phyloP scores from a whole-genome alignment of 148 eudicot species.

The Gaultheria prostrata region DNA sequence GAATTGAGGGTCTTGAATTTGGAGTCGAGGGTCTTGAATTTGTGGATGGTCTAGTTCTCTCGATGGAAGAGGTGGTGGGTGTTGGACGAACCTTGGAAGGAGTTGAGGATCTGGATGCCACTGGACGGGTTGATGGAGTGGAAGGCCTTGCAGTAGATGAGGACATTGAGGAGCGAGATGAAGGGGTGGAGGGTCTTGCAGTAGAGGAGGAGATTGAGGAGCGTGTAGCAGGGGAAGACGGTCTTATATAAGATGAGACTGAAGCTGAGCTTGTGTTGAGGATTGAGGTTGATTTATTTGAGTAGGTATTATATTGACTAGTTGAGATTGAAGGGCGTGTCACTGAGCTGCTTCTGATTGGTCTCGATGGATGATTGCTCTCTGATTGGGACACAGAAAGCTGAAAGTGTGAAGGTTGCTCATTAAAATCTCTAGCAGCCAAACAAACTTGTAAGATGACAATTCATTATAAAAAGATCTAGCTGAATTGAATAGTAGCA shows the following conservation, averaged over 20 bases:
- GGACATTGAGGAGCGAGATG: slow-evolving; percentile 22
- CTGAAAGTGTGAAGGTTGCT: slow-evolving; percentile 38
- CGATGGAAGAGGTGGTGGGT: slow-evolving; percentile 47
- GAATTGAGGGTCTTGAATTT: slow-evolving; percentile 65
- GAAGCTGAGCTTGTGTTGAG: slow-evolving; percentile 95
- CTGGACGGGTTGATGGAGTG: slow-evolving; percentile 72
- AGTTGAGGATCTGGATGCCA: slow-evolving; percentile 64
- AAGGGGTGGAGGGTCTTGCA: slow-evolving; percentile 5
- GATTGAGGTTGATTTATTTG: slow-evolving; percentile 64
- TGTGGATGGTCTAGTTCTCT: slow-evolving; percentile 55
- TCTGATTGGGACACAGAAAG: slow-evolving; percentile 71
- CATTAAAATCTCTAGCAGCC: not conserved
- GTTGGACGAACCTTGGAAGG: slow-evolving; percentile 65
- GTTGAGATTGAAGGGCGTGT: slow-evolving; percentile 79
- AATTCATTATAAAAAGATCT: not conserved
- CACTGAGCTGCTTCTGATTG: slow-evolving; percentile 84
- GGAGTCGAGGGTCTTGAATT: slow-evolving; percentile 95
- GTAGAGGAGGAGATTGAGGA: slow-evolving; percentile 9
- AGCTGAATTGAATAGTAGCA: not conserved
- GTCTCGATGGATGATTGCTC: slow-evolving; percentile 57
- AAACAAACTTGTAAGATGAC: not conserved
- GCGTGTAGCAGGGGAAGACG: slow-evolving; percentile 76
- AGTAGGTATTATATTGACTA: slow-evolving; percentile 52
- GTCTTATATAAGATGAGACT: slow-evolving; percentile 90
- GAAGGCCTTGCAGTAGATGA: slow-evolving; percentile 75